Base-by-base conservation (phyloP, 2,329 filamentous ascomycete genomes). In the Beauveria australis region DNA sequence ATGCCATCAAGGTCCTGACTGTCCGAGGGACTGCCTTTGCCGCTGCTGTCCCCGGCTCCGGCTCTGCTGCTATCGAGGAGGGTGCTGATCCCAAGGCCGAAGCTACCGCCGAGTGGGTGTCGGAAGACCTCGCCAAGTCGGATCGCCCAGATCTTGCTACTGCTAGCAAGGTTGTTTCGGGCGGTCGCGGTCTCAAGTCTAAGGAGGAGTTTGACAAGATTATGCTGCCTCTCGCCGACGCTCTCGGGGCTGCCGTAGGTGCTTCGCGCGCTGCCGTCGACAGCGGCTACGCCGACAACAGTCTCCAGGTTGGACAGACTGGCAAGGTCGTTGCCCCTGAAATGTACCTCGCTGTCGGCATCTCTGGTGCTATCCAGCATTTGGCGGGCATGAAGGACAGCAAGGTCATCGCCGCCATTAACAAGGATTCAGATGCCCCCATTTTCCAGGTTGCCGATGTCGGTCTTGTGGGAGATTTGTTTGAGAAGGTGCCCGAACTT, bases 331-430 rank as follows among this genome's bases (percentile, higher is more conserved):
- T 99, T 59, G 94, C 94, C 52, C 94, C 94, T 62, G 88, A 99
- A 75, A 79, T 99, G 63, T 99, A 99, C 73, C 82, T 99, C 67
- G 95, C 92, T 59, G 92, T 93, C 14, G 94, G 94, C 71, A 97
- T 99, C 68, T 96, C 91, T 9, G 94, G 94, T 59, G 94, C 94
- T 24, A 99, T 99, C 68, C 94, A 99, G 78, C 94, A 99, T 80
- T 76, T 99, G 76, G 94, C 94, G 37, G 94, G 94, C 72, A 99
- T 99, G 94, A 99, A 99, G 83, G 94, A 99, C 73, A 97, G 92
- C 80, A 99, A 99, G 80, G 94, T 99, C 62, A 99, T 99, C 78
- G 94, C 93, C 24, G 91, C 91, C 16, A 97, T 99, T 72, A 99
- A 99, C 82, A 99, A 99, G 80, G 94, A 99, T 71, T 80, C 87